phyloP scores from a whole-genome alignment of 495 filamentous ascomycete genomes.

The Amphirosellinia nigrospora region DNA sequence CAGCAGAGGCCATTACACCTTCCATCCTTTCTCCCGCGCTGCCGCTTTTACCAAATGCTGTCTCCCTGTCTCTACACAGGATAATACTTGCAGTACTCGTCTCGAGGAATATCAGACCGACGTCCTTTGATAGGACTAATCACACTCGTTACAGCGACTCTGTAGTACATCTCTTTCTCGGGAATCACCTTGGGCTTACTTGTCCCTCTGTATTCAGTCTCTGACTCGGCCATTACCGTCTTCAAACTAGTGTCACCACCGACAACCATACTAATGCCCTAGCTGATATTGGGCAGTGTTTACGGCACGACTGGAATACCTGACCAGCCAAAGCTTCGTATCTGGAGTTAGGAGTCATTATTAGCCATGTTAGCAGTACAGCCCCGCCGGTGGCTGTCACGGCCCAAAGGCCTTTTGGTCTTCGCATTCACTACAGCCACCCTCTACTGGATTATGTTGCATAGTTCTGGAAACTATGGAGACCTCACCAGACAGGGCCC shows the following conservation, averaged over 20 bases:
- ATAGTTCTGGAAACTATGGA: constrained; percentile 25
- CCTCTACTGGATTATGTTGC: constrained; percentile 42
- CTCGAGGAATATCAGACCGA: constrained; percentile 1
- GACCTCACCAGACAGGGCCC: background rate
- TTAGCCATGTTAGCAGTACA: constrained; percentile 44
- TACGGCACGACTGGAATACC: background rate
- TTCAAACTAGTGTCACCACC: background rate
- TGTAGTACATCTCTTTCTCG: background rate
- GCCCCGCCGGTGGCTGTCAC: constrained; percentile 58
- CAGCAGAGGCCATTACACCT: background rate
- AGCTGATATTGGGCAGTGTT: background rate
- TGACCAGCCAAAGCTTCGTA: background rate
- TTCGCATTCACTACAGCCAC: constrained; percentile 37
- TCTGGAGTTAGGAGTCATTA: background rate
- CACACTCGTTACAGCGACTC: constrained; percentile 18
- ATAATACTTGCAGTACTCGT: background rate
- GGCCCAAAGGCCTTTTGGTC: constrained; percentile 46
- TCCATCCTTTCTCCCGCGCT: background rate
- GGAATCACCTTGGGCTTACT: background rate
- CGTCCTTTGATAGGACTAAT: constrained; percentile 25
- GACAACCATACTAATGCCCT: constrained; percentile 2
- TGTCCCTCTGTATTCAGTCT: background rate
- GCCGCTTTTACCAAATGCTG: background rate
- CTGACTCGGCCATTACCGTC: background rate
- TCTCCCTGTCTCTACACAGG: background rate